A percentile compares a stretch with the other conserved stretches of the same genome.
These are phyloP conservation scores for Orobanche coerulescens DNA, from an alignment of 257 asterid species.

Conservation along the genomic window DNA sequence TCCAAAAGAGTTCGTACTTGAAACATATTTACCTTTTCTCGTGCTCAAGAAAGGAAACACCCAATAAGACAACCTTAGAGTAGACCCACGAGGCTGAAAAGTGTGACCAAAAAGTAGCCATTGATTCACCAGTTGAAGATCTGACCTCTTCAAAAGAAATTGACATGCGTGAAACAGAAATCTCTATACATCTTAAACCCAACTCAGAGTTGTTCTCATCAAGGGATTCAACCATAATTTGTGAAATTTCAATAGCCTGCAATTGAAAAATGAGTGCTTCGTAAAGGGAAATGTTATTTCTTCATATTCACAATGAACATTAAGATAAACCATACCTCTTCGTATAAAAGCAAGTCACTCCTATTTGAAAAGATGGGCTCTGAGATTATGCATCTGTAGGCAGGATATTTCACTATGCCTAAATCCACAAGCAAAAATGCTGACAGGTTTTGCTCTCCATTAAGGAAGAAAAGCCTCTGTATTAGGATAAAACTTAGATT, in stretches of 20 bases:
- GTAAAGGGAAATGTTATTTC: conserved; percentile 2
- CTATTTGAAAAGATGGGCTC: conserved; percentile 54
- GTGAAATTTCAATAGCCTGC: conserved; percentile 89
- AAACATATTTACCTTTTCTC: conserved; percentile 58
- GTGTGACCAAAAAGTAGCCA: conserved; percentile 43
- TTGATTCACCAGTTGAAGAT: conserved; percentile 37
- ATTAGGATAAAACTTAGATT: conserved; percentile 24
- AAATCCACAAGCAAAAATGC: conserved; percentile 85
- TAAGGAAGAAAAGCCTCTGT: conserved; percentile 95
- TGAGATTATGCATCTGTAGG: conserved; percentile 60
- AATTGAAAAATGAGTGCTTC: conserved; percentile 19
- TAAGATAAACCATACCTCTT: conserved; percentile 53
- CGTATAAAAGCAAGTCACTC: conserved; percentile 67
- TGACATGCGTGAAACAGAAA: conserved; percentile 44
- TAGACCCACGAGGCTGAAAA: conserved; percentile 80
- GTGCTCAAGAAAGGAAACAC: conserved; percentile 80
- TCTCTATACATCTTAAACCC: conserved; percentile 65
- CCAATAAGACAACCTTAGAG: conserved; percentile 83
- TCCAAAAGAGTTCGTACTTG: conserved; percentile 2
- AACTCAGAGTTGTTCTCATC: conserved; percentile 48
- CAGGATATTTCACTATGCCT: conserved; percentile 80
- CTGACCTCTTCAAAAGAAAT: conserved; percentile 31
- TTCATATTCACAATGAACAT: background rate
- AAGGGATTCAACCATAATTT: conserved; percentile 73
- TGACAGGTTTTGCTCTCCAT: conserved; percentile 89